Evolutionary conservation across 345 rosid genomes (phyloP).

Genomic region (Euphorbia lathyris): DNA sequence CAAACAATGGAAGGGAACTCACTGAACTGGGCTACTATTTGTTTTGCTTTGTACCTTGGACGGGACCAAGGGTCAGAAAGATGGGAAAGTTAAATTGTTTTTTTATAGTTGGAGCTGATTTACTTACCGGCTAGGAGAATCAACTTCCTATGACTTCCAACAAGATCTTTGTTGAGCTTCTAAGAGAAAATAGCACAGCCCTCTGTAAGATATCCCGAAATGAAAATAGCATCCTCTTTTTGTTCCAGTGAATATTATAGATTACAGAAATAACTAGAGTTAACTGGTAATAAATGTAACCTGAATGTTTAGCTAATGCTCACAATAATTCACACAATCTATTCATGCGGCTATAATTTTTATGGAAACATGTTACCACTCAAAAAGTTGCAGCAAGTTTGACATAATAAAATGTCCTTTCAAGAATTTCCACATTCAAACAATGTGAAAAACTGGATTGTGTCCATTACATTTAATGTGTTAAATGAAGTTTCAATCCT

Average conservation of each 20-base stretch:
- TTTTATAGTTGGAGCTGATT: neutral
- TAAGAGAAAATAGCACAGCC: neutral
- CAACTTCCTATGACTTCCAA: neutral
- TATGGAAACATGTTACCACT: neutral
- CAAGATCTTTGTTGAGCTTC: neutral
- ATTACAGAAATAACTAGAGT: too few species aligned
- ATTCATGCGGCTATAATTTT: neutral
- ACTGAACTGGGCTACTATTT: neutral
- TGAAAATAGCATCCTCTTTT: neutral
- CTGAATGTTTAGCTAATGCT: neutral
- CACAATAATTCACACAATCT: neutral
- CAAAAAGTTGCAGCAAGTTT: neutral
- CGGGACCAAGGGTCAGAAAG: neutral
- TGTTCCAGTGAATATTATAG: too few species aligned
- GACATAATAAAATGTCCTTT: neutral
- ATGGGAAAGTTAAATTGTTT: neutral
- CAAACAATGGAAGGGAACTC: neutral
- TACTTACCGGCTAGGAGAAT: neutral
- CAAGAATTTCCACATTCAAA: neutral
- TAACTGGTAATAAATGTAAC: neutral
- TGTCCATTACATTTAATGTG: neutral
- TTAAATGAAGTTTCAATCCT: too few species aligned
- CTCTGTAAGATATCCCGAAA: neutral
- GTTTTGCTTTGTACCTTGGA: neutral
- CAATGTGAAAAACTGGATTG: neutral